A percentile compares a stretch with the other conserved stretches of the same genome.
phyloP scores from a whole-genome alignment of 1,139 yeast species.

The Kazachstania sp. region DNA sequence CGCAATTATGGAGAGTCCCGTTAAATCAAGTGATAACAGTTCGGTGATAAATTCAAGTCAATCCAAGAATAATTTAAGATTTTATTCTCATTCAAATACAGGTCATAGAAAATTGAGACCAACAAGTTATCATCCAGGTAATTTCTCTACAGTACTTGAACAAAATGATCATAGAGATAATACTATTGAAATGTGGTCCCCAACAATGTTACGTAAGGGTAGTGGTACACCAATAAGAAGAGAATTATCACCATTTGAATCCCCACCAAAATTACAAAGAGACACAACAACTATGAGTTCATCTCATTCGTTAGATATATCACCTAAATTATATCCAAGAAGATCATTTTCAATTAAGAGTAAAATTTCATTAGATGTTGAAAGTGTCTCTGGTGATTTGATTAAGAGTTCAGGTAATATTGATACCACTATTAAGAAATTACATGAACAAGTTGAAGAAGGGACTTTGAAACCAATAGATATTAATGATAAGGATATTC shows the following conservation, averaged over 20 bases:
- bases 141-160: slow-evolving; percentile 25
- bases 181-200: slow-evolving; percentile 34
- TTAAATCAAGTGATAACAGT: slow-evolving; percentile 7
- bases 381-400: slow-evolving; percentile 32
- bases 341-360: slow-evolving; percentile 22
- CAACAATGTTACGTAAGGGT: background rate
- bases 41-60: background rate
- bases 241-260: slow-evolving; percentile 14
- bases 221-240: slow-evolving; percentile 2
- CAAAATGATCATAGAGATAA: slow-evolving; percentile 40
- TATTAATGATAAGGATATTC: background rate
- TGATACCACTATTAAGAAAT: slow-evolving; percentile 14
- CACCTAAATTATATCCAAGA: slow-evolving; percentile 19
- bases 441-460: slow-evolving; percentile 20
- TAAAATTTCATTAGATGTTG: slow-evolving; percentile 30
- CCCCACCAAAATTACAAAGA: slow-evolving; percentile 9
- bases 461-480: slow-evolving; percentile 11
- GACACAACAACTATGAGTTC: slow-evolving; percentile 10
- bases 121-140: slow-evolving; percentile 65
- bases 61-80: background rate
- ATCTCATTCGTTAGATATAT: slow-evolving; percentile 11
- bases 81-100: slow-evolving; percentile 1
- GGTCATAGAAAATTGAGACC: slow-evolving; percentile 57
- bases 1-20: slow-evolving; percentile 21
- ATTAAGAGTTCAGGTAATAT: slow-evolving; percentile 24